phyloP scores from a whole-genome alignment of 371 early-diverging fungal genomes.

The Mucor sp. region DNA sequence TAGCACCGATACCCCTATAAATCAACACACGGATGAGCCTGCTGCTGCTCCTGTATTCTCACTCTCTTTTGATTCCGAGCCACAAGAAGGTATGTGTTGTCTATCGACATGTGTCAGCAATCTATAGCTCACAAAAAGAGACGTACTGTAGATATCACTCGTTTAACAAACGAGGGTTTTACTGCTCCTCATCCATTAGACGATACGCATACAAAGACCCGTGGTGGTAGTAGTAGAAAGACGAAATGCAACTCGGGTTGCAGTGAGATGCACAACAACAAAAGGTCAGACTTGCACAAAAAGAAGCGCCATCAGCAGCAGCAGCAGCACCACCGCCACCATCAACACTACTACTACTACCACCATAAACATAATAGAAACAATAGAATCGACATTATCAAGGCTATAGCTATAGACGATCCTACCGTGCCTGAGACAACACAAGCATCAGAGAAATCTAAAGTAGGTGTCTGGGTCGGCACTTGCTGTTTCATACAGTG shows the following conservation, averaged over 20 bases:
- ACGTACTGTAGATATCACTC: neutral
- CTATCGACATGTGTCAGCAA: neutral
- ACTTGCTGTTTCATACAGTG: constrained; percentile 9
- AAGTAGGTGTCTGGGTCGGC: constrained; percentile 3
- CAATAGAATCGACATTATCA: neutral
- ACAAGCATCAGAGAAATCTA: neutral
- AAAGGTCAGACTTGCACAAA: neutral
- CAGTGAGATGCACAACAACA: neutral
- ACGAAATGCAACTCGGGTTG: neutral
- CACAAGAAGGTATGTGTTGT: neutral
- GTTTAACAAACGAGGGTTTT: neutral
- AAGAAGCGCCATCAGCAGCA: neutral
- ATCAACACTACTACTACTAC: neutral
- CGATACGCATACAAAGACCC: neutral
- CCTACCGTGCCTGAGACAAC: neutral
- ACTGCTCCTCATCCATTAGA: neutral
- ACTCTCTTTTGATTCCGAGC: neutral
- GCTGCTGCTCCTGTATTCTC: neutral
- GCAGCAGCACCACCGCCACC: too few species aligned
- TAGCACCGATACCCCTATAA: neutral
- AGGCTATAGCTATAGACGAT: neutral
- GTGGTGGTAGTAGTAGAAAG: too few species aligned
- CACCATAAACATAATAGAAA: neutral
- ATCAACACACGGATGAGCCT: neutral
- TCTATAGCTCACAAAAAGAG: too few species aligned